Base-by-base conservation (phyloP, 2,329 filamentous ascomycete genomes). In the Ascochyta koolunga region DNA sequence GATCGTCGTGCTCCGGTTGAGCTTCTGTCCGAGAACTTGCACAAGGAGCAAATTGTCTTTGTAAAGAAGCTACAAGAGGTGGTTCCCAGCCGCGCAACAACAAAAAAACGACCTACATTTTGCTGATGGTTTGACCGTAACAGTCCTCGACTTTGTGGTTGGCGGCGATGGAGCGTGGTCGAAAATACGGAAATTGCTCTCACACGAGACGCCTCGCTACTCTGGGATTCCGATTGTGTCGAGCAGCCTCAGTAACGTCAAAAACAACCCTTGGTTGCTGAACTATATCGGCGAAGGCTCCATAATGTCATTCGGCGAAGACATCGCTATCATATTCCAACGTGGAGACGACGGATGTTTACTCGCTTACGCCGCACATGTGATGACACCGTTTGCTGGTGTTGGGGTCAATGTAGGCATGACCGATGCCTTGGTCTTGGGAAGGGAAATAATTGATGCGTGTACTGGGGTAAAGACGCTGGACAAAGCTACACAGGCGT, bases 341-440 rank as follows among this genome's bases (percentile, higher is more conserved):
- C 77, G 79, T 50, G 73, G 78, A 60, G 83, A 83, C 31, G 78
- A 84, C 51, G 80, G 79, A 8, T 79, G 76, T 58, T 61, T 85
- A 22, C 71, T 72, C 48, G 66, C 80, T 1, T 60, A 74, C 48
- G 75, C 68, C 0, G 84, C 84, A 7, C 84, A 87, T 67, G 62
- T 86, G 19, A 85, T 85, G 82, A 79, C 80, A 0, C 82, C 82
- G 0, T 84, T 81, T 57, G 81, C 80, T 1, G 85, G 85, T 5
- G 83, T 85, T 52, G 84, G 84, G 2, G 83, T 86, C 22, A 87
- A 87, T 62, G 72, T 80, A 18, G 83, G 78, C 1, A 78, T 88
- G 66, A 76, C 79, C 40, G 84, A 87, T 65, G 79, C 83, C 7
- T 66, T 81, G 56, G 68, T 78, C 19, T 74, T 87, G 18, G 80